Percentiles rank a stretch among this genome's conserved stretches.
Evolutionary conservation across 2,329 filamentous ascomycete genomes (phyloP).

Genomic region (Phyllosticta citriasiana): DNA sequence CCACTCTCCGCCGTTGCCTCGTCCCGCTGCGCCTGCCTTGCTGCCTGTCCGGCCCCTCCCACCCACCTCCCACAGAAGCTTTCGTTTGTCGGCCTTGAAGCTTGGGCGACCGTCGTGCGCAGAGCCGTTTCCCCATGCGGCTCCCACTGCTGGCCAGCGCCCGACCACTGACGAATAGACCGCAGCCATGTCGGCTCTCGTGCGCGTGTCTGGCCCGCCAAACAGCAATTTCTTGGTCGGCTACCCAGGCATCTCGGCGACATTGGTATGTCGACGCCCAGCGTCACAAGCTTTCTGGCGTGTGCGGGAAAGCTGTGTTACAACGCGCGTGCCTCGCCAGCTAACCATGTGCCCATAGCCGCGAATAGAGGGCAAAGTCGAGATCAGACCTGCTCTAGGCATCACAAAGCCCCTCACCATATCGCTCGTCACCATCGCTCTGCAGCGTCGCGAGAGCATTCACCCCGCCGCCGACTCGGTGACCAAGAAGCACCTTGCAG

Average conservation of each 20-base stretch:
- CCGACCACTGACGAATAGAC: slow-evolving; percentile 4
- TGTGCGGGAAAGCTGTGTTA: background rate
- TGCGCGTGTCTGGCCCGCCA: slow-evolving; percentile 92
- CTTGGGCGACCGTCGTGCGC: slow-evolving; percentile 4
- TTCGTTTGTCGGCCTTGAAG: background rate
- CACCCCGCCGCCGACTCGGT: slow-evolving; percentile 92
- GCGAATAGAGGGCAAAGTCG: slow-evolving; percentile 94
- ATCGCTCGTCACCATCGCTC: slow-evolving; percentile 86
- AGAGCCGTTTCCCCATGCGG: slow-evolving; percentile 10
- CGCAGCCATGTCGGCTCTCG: slow-evolving; percentile 54
- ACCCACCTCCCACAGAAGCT: background rate
- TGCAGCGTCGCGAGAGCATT: slow-evolving; percentile 90
- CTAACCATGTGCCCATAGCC: slow-evolving; percentile 46
- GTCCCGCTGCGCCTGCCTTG: background rate
- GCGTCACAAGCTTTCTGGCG: slow-evolving; percentile 1
- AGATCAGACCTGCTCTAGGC: slow-evolving; percentile 79
- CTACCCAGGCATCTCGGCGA: slow-evolving; percentile 96
- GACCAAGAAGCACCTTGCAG: slow-evolving; percentile 81
- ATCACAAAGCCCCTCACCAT: slow-evolving; percentile 82
- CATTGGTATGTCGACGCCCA: slow-evolving; percentile 58
- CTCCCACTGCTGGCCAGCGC: slow-evolving; percentile 11
- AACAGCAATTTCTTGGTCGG: slow-evolving; percentile 96
- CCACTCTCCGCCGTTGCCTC: background rate
- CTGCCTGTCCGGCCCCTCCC: background rate
- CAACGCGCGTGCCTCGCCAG: background rate